phyloP scores from a whole-genome alignment of 495 filamentous ascomycete genomes.

The Penicillium psychrofluorescens region DNA sequence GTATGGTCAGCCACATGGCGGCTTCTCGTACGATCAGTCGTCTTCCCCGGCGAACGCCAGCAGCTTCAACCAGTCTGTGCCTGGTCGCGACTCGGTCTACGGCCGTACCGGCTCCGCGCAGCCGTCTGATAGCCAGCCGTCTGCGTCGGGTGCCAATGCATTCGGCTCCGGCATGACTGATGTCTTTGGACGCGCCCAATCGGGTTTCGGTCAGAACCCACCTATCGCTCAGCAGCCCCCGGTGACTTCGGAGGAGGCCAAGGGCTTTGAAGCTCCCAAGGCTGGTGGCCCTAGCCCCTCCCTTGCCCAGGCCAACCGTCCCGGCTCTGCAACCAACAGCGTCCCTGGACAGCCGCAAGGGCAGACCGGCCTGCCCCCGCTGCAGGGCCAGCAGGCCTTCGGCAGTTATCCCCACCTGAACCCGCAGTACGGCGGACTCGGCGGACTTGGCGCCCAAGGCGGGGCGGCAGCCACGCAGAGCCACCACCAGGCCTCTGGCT shows the following conservation, averaged over 20 bases:
- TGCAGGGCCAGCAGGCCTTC: conserved; percentile 67
- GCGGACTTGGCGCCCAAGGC: conserved; percentile 61
- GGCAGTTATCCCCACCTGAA: conserved; percentile 70
- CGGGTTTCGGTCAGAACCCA: conserved; percentile 62
- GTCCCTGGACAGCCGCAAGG: conserved; percentile 52
- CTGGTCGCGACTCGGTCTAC: conserved; percentile 69
- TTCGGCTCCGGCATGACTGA: conserved; percentile 70
- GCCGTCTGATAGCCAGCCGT: conserved; percentile 58
- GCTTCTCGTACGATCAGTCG: conserved; percentile 73
- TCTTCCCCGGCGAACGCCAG: conserved; percentile 67
- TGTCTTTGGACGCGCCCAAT: conserved; percentile 63
- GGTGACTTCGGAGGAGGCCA: conserved; percentile 61
- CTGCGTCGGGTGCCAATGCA: conserved; percentile 49
- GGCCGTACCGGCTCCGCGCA: conserved; percentile 68
- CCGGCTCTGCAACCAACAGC: conserved; percentile 77
- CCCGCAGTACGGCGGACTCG: conserved; percentile 66
- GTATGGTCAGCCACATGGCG: conserved; percentile 72
- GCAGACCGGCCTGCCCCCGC: conserved; percentile 60
- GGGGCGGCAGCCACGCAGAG: conserved; percentile 43
- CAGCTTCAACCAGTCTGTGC: conserved; percentile 60
- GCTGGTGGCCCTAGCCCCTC: conserved; percentile 76
- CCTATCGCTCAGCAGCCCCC: conserved; percentile 57
- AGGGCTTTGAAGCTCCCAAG: conserved; percentile 71
- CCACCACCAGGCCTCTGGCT: conserved; percentile 48
- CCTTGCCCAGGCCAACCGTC: conserved; percentile 68